Evolutionary conservation across 345 rosid species (phyloP).

Genomic region (Moricandia arvensis): DNA sequence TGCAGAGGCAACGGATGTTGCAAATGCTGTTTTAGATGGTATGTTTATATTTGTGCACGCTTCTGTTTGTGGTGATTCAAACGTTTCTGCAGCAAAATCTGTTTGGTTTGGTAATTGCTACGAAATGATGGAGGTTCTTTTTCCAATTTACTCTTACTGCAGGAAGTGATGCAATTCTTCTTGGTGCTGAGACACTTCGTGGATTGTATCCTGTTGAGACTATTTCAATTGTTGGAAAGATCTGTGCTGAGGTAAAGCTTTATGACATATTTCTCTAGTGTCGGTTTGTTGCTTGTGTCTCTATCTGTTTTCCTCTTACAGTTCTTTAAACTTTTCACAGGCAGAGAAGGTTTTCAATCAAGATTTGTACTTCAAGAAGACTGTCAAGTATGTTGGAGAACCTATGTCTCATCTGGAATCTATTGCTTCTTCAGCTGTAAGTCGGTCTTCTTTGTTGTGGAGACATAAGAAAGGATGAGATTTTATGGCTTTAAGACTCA

Average conservation of each 20-base stretch:
- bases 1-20: conserved; percentile 99
- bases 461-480: neutral
- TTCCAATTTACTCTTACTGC: conserved; percentile 16
- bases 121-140: neutral
- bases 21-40: conserved; percentile 98
- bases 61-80: neutral
- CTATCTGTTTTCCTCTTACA: conserved; percentile 4
- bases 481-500: neutral
- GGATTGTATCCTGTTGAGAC: conserved; percentile 93
- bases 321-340: conserved; percentile 36
- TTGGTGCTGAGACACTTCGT: conserved; percentile 94
- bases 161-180: conserved; percentile 95
- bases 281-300: neutral
- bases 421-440: conserved; percentile 96
- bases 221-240: conserved; percentile 74
- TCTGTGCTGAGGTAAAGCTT: conserved; percentile 76
- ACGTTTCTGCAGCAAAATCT: neutral
- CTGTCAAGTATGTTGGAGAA: conserved; percentile 91
- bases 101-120: neutral
- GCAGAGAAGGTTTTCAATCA: conserved; percentile 98
- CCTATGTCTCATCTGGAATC: conserved; percentile 97
- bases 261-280: neutral
- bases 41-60: neutral
- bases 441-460: conserved; percentile 8
- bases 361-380: conserved; percentile 83